Evolutionary conservation across 2,329 filamentous ascomycete genomes (phyloP).

Genomic region (Xylaria hypoxylon): DNA sequence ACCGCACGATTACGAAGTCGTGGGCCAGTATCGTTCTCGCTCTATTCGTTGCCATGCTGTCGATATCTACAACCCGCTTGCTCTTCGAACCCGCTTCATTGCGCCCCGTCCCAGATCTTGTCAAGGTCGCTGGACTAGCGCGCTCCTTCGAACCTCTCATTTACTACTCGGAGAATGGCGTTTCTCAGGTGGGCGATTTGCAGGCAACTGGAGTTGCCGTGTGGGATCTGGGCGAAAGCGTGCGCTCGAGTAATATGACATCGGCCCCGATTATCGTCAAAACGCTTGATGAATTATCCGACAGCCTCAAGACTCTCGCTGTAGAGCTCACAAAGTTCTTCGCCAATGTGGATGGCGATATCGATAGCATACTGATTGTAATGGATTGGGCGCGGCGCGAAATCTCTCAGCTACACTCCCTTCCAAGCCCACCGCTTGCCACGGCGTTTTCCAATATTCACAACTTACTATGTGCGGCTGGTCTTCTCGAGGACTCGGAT

Average conservation of each 20-base stretch:
- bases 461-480: conserved; percentile 75
- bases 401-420: conserved; percentile 74
- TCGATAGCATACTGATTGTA: conserved; percentile 90
- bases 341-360: conserved; percentile 90
- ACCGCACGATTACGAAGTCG: conserved; percentile 73
- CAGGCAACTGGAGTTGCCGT: conserved; percentile 93
- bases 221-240: conserved; percentile 93
- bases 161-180: conserved; percentile 91
- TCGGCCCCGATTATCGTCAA: conserved; percentile 86
- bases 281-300: conserved; percentile 86
- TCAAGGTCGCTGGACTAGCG: conserved; percentile 90
- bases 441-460: conserved; percentile 86
- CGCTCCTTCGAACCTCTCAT: conserved; percentile 94
- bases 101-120: conserved; percentile 81
- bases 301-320: conserved; percentile 85
- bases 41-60: conserved; percentile 70
- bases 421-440: conserved; percentile 72
- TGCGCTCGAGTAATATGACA: conserved; percentile 90
- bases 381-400: conserved; percentile 97
- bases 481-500: conserved; percentile 65
- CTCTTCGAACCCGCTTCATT: conserved; percentile 75
- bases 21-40: conserved; percentile 75
- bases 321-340: conserved; percentile 92
- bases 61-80: conserved; percentile 72
- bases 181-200: conserved; percentile 85